A percentile compares a stretch with the other conserved stretches of the same genome.
phyloP scores from a whole-genome alignment of 2,329 filamentous ascomycete genomes.

The Phialocephala subalpina region DNA sequence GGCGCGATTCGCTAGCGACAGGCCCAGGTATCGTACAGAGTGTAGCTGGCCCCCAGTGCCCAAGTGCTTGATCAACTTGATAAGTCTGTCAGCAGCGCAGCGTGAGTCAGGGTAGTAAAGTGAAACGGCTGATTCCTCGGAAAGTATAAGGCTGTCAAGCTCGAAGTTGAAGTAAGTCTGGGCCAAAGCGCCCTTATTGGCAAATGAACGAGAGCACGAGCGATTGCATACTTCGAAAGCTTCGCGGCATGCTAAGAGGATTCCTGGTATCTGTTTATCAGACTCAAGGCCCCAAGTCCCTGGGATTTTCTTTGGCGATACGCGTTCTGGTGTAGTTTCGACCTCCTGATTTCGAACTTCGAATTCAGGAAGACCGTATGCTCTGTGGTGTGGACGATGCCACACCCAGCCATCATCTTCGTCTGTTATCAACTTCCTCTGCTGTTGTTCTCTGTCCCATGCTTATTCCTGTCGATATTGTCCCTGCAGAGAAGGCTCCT shows the following conservation, averaged over 20 bases:
- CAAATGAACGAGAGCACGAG: background rate
- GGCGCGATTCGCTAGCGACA: too few relatives aligned
- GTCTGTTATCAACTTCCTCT: too few relatives aligned
- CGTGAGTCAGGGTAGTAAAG: too few relatives aligned
- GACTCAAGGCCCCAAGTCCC: background rate
- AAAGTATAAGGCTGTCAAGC: background rate
- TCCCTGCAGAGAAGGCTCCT: background rate
- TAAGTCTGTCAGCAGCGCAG: too few relatives aligned
- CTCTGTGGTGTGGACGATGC: background rate
- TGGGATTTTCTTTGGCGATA: background rate
- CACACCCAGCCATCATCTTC: too few relatives aligned
- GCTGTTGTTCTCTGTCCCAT: too few relatives aligned
- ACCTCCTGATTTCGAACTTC: background rate
- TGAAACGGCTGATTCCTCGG: background rate
- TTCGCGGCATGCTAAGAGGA: background rate
- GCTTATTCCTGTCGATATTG: background rate
- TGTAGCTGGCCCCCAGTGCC: too few relatives aligned
- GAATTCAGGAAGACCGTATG: background rate
- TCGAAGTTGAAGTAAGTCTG: constrained; percentile 3
- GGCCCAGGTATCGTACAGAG: too few relatives aligned
- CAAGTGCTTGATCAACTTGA: too few relatives aligned
- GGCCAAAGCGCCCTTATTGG: background rate
- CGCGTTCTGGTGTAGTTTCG: background rate
- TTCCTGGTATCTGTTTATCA: background rate
- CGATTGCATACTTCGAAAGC: background rate